Percentiles rank a stretch among this genome's conserved stretches.
phyloP scores from a whole-genome alignment of 2,329 filamentous ascomycete genomes.

The Hypoxylon sp. region DNA sequence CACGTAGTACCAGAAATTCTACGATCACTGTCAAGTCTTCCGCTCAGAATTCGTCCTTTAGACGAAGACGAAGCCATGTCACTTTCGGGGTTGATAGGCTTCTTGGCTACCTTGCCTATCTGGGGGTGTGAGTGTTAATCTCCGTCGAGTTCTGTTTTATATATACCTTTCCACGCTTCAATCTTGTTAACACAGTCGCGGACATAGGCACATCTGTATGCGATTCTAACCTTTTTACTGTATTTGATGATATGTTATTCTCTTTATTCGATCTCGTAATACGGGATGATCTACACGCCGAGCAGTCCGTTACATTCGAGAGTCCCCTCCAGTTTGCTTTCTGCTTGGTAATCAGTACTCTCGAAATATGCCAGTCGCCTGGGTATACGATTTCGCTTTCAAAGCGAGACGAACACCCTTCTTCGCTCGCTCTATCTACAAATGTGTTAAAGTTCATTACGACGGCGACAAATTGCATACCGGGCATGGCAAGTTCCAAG shows the following conservation, averaged over 20 bases:
- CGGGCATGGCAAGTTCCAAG: constrained; percentile 29
- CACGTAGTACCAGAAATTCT: constrained; percentile 21
- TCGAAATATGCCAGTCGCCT: constrained; percentile 17
- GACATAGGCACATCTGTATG: constrained; percentile 31
- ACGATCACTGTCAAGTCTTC: constrained; percentile 25
- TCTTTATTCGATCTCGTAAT: constrained; percentile 12
- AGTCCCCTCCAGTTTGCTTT: constrained; percentile 41
- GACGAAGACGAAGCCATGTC: constrained; percentile 29
- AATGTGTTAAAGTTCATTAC: constrained; percentile 14
- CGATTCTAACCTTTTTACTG: constrained; percentile 10
- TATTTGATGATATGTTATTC: constrained; percentile 31
- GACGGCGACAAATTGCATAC: constrained; percentile 9
- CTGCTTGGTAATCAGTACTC: constrained; percentile 33
- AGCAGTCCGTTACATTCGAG: constrained; percentile 27
- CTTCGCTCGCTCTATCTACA: too few relatives aligned
- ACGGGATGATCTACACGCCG: constrained; percentile 23
- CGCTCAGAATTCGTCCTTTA: constrained; percentile 8
- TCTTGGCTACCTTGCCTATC: constrained; percentile 41
- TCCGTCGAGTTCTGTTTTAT: neutral
- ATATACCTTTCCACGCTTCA: neutral
- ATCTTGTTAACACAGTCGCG: constrained; percentile 6
- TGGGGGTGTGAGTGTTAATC: constrained; percentile 44
- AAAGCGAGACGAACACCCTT: neutral
- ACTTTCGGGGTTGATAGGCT: constrained; percentile 35
- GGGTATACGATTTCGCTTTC: neutral